Evolutionary conservation across 495 filamentous ascomycete genomes (phyloP).

Genomic region (Lasiosphaeria hispida): DNA sequence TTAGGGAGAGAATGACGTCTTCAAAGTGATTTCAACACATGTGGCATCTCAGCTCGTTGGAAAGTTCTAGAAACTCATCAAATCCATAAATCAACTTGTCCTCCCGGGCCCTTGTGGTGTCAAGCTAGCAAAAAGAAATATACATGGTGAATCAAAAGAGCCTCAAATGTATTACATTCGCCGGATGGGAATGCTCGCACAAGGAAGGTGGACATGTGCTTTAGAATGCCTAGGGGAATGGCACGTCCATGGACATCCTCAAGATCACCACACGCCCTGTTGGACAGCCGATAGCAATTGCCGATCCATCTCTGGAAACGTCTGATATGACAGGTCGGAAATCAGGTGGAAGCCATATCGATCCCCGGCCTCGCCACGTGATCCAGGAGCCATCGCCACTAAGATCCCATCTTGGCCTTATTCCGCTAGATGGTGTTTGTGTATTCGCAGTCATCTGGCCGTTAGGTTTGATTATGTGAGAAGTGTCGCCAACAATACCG

Average conservation of each 20-base stretch:
- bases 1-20: background rate
- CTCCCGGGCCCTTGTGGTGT: background rate
- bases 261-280: constrained; percentile 1
- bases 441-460: no score
- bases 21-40: background rate
- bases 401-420: background rate
- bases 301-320: constrained; percentile 2
- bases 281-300: constrained; percentile 1
- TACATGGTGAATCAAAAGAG: background rate
- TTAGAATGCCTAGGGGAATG: background rate
- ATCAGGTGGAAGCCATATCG: constrained; percentile 4
- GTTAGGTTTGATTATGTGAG: no score
- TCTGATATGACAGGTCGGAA: background rate
- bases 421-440: background rate
- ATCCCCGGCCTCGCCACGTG: background rate
- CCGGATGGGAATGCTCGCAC: no score
- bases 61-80: background rate
- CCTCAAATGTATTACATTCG: background rate
- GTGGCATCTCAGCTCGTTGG: background rate
- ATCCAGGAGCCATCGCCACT: constrained; percentile 3
- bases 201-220: no score
- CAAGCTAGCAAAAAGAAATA: constrained; percentile 2
- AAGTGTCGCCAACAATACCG: background rate
- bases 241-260: constrained; percentile 2
- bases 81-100: background rate